Evolutionary conservation across 148 eudicot species (phyloP).

Genomic region (Rhododendron ferrugineum): DNA sequence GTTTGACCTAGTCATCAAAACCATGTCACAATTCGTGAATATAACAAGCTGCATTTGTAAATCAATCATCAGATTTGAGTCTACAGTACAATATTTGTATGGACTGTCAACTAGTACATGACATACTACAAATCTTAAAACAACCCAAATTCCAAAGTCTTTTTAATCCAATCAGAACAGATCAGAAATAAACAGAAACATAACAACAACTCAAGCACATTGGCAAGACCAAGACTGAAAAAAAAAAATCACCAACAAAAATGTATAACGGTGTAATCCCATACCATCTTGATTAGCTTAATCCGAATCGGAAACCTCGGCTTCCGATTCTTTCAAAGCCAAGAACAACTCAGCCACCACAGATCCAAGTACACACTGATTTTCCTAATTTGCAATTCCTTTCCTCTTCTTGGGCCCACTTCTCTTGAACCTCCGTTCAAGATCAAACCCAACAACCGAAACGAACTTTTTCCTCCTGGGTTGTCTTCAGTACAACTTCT

Average conservation of each 20-base stretch:
- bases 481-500: not conserved
- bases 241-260: not conserved
- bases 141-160: not conserved
- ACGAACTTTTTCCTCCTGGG: not conserved
- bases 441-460: not conserved
- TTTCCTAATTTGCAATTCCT: slow-evolving; percentile 10
- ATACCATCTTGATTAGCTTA: slow-evolving; percentile 43
- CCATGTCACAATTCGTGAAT: not conserved
- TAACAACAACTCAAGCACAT: not conserved
- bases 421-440: not conserved
- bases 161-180: slow-evolving; percentile 18
- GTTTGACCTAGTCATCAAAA: not conserved
- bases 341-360: not conserved
- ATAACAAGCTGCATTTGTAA: not conserved
- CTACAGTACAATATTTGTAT: not conserved
- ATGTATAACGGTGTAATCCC: not conserved
- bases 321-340: slow-evolving; percentile 2
- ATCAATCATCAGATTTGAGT: not conserved
- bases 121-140: not conserved
- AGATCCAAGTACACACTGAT: slow-evolving; percentile 13
- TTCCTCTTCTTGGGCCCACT: not conserved
- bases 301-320: slow-evolving; percentile 40
- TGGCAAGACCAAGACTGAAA: slow-evolving; percentile 3
- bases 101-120: not conserved
- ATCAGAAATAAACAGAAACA: slow-evolving; percentile 24